Base-by-base conservation (phyloP, 495 filamentous ascomycete genomes). In the Evansstolkia leycettana region DNA sequence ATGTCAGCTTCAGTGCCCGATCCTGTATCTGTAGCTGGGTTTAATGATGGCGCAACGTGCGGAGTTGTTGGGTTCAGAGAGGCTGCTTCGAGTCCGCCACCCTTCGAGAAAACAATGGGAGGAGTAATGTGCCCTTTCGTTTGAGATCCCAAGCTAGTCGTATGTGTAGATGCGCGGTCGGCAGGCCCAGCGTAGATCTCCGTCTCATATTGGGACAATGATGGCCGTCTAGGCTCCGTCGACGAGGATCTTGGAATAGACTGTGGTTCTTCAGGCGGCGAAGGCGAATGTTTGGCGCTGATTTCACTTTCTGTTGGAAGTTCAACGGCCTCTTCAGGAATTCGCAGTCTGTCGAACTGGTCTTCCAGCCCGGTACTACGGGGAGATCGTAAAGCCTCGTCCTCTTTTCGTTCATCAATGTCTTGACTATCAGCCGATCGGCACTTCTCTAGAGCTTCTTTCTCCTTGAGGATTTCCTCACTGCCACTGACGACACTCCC, bases 401-500 rank as follows among this genome's bases (percentile, higher is more conserved):
- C 48, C 16, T 46, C 46, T n/a, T 26, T 5, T n/a, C 28, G 28
- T 18, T 24, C 31, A 35, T 54, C 53, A 15, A 42, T 40, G 5
- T 50, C 43, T 2, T 41, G 43, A 6, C 43, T 51, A 15, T 53
- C 48, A 25, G 44, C 46, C 20, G 38, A 46, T 25, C 38, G 40
- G 33, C 45, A 39, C n/a, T 52, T 45, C 23, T 42, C 46, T 15
- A 60, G 38, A 1, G 51, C 45, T 17, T 63, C 61, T 28, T 50
- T 49, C 36, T 62, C 58, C 34, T 57, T 55, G 7, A 64, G 40
- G 6, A 58, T 41, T 26, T 69, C 63, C 35, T 69, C 64, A 31
- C 55, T 62, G 14, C 61, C 60, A 36, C 66, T 70, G 28, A 82
- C 75, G 26, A 92, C 73, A 48, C 86, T 93, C 17, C 87, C 87